phyloP scores from a whole-genome alignment of 805 yeast species.

The Cyberlindnera japonica region DNA sequence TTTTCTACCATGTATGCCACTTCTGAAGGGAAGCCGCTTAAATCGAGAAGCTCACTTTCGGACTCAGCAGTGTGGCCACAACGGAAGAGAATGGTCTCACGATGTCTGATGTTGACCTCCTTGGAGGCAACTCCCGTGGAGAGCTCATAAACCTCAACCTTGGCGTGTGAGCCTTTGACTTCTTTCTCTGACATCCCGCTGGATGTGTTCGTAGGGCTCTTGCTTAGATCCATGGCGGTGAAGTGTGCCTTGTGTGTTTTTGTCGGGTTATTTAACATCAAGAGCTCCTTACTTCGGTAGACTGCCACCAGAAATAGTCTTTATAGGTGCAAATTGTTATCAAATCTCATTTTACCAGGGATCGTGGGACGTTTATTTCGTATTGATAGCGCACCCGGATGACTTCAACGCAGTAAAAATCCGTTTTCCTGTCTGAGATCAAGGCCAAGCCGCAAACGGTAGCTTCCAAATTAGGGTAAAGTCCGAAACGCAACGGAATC shows the following conservation, averaged over 20 bases:
- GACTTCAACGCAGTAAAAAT: not conserved
- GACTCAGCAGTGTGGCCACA: slow-evolving; percentile 15
- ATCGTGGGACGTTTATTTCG: not conserved
- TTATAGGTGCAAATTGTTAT: not conserved
- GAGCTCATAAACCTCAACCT: slow-evolving; percentile 9
- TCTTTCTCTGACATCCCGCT: slow-evolving; percentile 1
- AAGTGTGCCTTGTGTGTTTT: too few species aligned
- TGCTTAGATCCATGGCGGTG: slow-evolving; percentile 1
- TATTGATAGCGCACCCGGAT: not conserved
- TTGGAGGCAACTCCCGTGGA: slow-evolving; percentile 7
- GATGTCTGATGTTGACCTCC: slow-evolving; percentile 11
- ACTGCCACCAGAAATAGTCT: too few species aligned
- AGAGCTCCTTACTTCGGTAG: too few species aligned
- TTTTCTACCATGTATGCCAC: slow-evolving; percentile 37
- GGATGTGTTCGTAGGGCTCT: slow-evolving; percentile 8
- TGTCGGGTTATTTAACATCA: too few species aligned
- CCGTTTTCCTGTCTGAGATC: not conserved
- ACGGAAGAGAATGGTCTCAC: slow-evolving; percentile 11
- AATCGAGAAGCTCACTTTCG: slow-evolving; percentile 17
- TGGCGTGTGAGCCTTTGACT: slow-evolving; percentile 1
- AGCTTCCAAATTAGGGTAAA: not conserved
- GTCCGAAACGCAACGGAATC: not conserved
- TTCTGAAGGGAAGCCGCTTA: slow-evolving; percentile 14
- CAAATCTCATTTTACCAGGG: not conserved
- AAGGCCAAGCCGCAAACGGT: not conserved